Base-by-base conservation (phyloP, 768 basidiomycete species). In the Exidia glandulosa region DNA sequence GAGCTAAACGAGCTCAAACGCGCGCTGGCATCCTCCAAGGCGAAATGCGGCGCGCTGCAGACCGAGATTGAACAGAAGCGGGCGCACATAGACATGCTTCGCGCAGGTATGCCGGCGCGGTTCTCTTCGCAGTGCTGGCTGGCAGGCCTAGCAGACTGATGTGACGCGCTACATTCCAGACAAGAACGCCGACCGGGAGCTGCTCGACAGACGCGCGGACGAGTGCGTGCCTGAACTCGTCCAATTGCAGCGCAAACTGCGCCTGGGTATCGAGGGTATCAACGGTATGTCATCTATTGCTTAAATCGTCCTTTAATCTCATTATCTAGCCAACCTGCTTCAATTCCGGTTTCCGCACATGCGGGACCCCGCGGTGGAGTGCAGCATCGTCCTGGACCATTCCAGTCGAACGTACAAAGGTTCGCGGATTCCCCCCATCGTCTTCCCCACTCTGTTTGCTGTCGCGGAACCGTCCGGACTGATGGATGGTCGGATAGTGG, bases 261-360 rank as follows among this genome's bases (percentile, higher is more conserved):
- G 79, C 16, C 87, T 84, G 68, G 71, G 77, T 16, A 79, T 94
- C n/a, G 90, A 94, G 70, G 90, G 90, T 37, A 80, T 94, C 45
- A 83, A 84, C 65, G 76, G 73, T 74, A 60, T 61, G 72, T 69
- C 27, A 2, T 27, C 25, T 27, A 30, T 56, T 56, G 23, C 2
- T 13, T 25, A 25, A 27, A 52, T 31, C 16, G 52, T 34, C 30
- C 37, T 30, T 32, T 31, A 34, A 47, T 25, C 25, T 3, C 30
- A 25, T 57, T 25, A 14, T 25, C n/a, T 33, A 73, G 70, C 75
- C 34, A 86, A 88, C 68, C 79, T 82, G 54, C 77, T 94, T 23
- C 78, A 93, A 52, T 74, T 94, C 59, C 83, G 85, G 3, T 93
- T 93, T 70, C 78, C 79, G 10, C 73, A 59, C 67, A 93, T 36